These are phyloP conservation scores for Trametes cingulata DNA, from an alignment of 768 basidiomycete species.

Conservation along the genomic window DNA sequence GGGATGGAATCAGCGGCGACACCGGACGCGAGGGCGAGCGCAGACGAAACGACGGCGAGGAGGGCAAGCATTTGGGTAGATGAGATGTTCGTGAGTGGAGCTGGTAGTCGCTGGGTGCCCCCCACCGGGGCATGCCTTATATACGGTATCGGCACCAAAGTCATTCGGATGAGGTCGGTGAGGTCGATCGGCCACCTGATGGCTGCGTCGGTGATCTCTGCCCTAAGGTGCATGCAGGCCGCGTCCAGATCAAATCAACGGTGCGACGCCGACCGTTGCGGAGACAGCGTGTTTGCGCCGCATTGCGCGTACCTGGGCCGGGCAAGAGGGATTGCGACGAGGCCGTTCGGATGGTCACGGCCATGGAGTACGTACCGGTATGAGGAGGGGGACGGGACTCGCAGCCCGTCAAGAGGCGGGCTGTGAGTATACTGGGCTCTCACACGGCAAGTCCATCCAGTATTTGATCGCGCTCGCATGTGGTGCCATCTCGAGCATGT, in stretches of 20 bases:
- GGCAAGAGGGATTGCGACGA: not conserved
- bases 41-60: not conserved
- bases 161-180: no score
- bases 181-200: no score
- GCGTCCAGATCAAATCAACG: no score
- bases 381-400: not conserved
- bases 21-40: not conserved
- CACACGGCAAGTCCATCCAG: no score
- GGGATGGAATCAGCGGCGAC: constrained; percentile 13
- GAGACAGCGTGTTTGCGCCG: not conserved
- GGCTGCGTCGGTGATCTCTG: no score
- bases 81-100: not conserved
- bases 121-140: not conserved
- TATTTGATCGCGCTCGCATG: no score
- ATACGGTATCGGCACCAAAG: not conserved
- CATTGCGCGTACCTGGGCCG: not conserved
- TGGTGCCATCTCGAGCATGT: no score
- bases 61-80: not conserved
- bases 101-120: not conserved
- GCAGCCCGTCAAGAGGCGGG: not conserved
- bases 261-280: not conserved
- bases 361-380: not conserved
- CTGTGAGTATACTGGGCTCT: no score
- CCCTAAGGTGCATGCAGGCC: no score
- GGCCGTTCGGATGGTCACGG: not conserved